Conservation (phyloP, 805 yeast genomes). For the Candida peoriensis region DNA sequence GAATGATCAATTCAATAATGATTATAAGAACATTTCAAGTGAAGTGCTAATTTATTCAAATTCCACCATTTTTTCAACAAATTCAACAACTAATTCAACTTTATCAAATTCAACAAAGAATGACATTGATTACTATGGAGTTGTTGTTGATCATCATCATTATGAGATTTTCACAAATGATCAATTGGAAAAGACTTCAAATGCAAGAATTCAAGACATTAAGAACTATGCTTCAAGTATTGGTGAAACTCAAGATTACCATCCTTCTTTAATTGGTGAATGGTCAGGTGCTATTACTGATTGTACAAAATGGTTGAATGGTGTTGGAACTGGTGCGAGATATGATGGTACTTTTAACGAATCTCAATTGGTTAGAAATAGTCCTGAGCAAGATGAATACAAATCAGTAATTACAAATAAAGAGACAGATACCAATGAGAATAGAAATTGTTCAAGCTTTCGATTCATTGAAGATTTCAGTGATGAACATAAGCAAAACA, state of each 20-base stretch:
- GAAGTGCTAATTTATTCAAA: slow-evolving; percentile 16
- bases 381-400: slow-evolving; percentile 1
- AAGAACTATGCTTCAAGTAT: slow-evolving; percentile 28
- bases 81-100: no score
- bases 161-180: slow-evolving; percentile 77
- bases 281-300: slow-evolving; percentile 71
- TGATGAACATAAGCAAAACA: slow-evolving; percentile 33
- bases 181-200: slow-evolving; percentile 44
- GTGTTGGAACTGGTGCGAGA: slow-evolving; percentile 63
- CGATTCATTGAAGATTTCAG: slow-evolving; percentile 39
- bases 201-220: slow-evolving; percentile 28
- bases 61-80: slow-evolving; percentile 28
- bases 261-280: slow-evolving; percentile 60
- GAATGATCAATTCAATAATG: slow-evolving; percentile 39
- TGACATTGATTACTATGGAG: slow-evolving; percentile 56
- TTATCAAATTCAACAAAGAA: no score
- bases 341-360: slow-evolving; percentile 42
- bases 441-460: slow-evolving; percentile 33
- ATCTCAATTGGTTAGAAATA: slow-evolving; percentile 13
- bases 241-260: slow-evolving; percentile 28
- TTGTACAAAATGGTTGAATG: slow-evolving; percentile 66
- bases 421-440: background rate
- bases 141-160: slow-evolving; percentile 83
- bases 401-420: background rate
- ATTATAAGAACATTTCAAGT: slow-evolving; percentile 23